Conservation (phyloP, 2,329 filamentous ascomycete genomes). For the Zarea fungicola region DNA sequence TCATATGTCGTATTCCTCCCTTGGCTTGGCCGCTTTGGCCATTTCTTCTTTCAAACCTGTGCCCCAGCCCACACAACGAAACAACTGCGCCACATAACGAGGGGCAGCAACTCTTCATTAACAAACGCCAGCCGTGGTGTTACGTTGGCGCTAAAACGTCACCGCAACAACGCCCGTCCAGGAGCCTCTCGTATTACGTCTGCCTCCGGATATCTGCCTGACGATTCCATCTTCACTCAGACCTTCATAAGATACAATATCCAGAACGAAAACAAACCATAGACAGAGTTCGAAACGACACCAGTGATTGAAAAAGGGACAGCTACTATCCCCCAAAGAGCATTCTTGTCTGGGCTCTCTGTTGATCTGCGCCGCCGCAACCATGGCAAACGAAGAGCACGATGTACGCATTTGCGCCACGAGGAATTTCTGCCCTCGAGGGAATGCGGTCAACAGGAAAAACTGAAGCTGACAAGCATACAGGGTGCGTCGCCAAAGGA, state of each 20-base stretch:
- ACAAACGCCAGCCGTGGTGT: neutral
- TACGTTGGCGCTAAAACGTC: neutral
- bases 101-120: neutral
- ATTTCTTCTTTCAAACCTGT: no score
- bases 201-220: no score
- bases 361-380: neutral
- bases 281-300: no score
- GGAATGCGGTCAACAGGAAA: slow-evolving; percentile 15
- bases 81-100: slow-evolving; percentile 2
- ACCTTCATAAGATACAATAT: no score
- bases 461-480: neutral
- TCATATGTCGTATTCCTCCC: no score
- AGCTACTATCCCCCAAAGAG: no score
- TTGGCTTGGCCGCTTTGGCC: no score
- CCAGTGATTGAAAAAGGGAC: no score
- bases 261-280: no score
- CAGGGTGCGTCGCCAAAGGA: slow-evolving; percentile 83
- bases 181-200: neutral
- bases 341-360: no score
- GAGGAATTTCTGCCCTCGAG: neutral
- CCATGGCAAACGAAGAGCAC: slow-evolving; percentile 31
- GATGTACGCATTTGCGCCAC: slow-evolving; percentile 23
- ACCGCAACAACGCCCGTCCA: neutral
- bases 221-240: no score
- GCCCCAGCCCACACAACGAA: no score